A percentile compares a stretch with the other conserved stretches of the same genome.
Evolutionary conservation across 345 rosid species (phyloP).

Genomic region (Sonneratia alba): DNA sequence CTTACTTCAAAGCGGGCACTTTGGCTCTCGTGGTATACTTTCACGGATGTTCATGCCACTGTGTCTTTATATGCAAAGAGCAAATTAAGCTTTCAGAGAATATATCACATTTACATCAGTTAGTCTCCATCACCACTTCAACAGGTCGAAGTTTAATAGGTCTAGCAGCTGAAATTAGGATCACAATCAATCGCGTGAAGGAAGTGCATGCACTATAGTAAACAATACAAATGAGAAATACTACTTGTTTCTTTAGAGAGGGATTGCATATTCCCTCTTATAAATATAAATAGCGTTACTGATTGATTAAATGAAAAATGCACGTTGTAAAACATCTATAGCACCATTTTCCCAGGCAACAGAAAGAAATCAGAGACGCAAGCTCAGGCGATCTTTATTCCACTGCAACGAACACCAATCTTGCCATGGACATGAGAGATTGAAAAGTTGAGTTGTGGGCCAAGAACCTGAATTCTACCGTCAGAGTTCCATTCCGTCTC

Average conservation of each 20-base stretch:
- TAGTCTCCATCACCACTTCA: background rate
- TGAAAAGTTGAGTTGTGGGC: background rate
- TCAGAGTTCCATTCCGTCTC: slow-evolving; percentile 22
- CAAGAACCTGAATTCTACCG: slow-evolving; percentile 17
- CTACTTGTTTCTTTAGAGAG: no score
- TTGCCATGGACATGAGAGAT: background rate
- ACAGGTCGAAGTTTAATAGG: background rate
- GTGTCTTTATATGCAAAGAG: background rate
- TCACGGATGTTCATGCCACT: background rate
- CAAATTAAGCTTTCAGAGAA: background rate
- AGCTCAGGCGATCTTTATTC: background rate
- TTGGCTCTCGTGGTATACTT: background rate
- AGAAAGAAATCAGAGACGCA: background rate
- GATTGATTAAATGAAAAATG: no score
- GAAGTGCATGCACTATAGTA: background rate
- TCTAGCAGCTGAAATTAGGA: background rate
- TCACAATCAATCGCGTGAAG: background rate
- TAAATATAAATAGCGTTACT: no score
- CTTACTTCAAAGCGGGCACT: background rate
- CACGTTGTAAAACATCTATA: background rate
- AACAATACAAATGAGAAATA: background rate
- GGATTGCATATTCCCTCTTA: no score
- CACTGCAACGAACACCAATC: background rate
- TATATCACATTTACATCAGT: background rate
- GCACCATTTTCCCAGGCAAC: background rate